Evolutionary conservation across 192 early-diverging fungal genomes (phyloP), one percentile per base, ranked within the genome.

Genomic region (Coemansia sp.): DNA sequence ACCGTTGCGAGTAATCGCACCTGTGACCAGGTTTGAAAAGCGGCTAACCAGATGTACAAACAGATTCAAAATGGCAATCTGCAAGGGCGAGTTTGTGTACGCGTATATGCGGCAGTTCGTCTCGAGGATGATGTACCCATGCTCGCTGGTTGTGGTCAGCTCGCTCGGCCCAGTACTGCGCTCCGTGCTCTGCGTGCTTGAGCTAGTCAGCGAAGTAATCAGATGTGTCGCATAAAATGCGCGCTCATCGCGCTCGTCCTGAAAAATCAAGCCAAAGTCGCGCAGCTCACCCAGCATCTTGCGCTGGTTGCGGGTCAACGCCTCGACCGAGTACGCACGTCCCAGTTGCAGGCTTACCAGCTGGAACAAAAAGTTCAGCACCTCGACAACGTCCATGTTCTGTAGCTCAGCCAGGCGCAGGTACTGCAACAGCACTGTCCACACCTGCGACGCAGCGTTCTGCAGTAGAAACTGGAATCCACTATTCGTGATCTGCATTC

Each of bases 381-480:
- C 92, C 64, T 98, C 94, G 3, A 97, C 95, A 11, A 92, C 82
- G 73, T 98, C 91, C 91, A 96, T 96, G 24, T 85, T 54, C 42
- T 75, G 63, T 21, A 63, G 61, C 71, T 87, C 90, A 0, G 91
- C 91, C 82, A 93, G 83, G 18, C 91, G 85, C 54, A 97, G 74
- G 64, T 98, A 98, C 76, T 96, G 93, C 56, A 98, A 71, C 56
- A 98, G 73, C 46, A 98, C 90, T 1, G 92, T 90, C 96, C 96
- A 98, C 7, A 96, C 92, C 82, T 98, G 96, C 18, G 93, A 88
- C 56, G 92, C 92, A 17, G 90, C 83, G 68, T 98, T 93, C 71
- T 95, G 94, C 23, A 98, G 71, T 53, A 98, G 68, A 69, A 98
- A 98, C 73, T 98, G 96, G 71, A 98, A 98, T 9, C 96, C 96